Percentiles rank a stretch among this genome's conserved stretches.
Evolutionary conservation across 208 protist species (phyloP).

Genomic region (Leishmania mexicana): DNA sequence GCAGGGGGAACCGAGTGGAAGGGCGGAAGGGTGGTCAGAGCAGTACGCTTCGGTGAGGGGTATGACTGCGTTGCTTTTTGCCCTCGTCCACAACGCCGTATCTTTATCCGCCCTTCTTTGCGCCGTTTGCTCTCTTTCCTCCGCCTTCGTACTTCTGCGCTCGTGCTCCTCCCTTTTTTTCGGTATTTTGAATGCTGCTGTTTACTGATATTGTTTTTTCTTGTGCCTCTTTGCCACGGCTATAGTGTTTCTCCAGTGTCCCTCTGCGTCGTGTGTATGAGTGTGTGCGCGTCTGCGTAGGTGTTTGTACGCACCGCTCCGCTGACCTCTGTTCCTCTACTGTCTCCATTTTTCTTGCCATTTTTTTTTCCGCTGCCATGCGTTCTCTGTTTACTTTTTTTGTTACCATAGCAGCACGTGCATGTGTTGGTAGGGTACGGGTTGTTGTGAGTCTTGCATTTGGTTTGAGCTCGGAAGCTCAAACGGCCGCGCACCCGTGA

Average conservation of each 20-base stretch:
- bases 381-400: not conserved
- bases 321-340: not conserved
- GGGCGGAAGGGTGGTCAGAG: not conserved
- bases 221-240: not conserved
- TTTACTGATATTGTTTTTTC: not conserved
- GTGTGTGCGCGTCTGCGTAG: not conserved
- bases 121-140: not conserved
- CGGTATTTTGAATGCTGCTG: not conserved
- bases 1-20: not conserved
- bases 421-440: not conserved
- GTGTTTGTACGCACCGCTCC: not conserved
- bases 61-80: not conserved
- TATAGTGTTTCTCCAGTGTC: not conserved
- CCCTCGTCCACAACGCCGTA: not conserved
- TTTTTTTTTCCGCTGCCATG: conserved; percentile 1
- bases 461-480: not conserved
- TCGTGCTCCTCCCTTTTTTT: not conserved
- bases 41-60: not conserved
- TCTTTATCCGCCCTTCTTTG: not conserved
- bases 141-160: not conserved
- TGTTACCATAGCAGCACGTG: not conserved
- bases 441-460: not conserved
- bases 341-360: not conserved
- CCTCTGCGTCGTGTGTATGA: not conserved
- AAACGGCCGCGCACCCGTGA: not conserved